Base-by-base conservation (phyloP, 345 rosid species). In the Fremontodendron californicum region DNA sequence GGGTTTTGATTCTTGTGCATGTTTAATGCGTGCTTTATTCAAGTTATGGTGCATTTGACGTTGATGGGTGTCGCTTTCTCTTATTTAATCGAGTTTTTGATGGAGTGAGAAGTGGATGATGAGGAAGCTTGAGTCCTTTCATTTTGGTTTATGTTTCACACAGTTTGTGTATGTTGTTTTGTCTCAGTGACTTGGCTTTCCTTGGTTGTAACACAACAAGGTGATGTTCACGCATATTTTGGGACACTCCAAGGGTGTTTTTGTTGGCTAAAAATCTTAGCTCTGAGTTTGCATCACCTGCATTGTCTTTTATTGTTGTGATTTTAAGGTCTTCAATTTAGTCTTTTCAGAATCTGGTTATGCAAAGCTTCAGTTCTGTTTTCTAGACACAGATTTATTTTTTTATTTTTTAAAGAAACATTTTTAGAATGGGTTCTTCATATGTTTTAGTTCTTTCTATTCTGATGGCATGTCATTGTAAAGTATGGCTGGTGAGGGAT, bases 131-230 rank as follows among this genome's bases (percentile, higher is more conserved):
- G 80, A 72, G 68, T 52, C 74, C 55, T 77, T 67, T 60, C 37
- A 9, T 60, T 55, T 70, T 81, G 73, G 71, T 43, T 77, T 58
- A 51, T 40, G 46, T 15, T 61, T 48, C 64, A 71, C 73, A 74
- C 81, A 75, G 76, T 82, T 81, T 51, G 83, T 88, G 91, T 86
- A 81, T 85, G 88, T 77, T 83, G 78, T 83, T 73, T 86, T 83
- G 91, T 82, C 88, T 77, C n/a, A n/a, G n/a, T n/a, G n/a, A n/a
- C n/a, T n/a, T n/a, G n/a, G n/a, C n/a, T n/a, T n/a, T n/a, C n/a
- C n/a, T n/a, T n/a, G n/a, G n/a, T n/a, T n/a, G n/a, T n/a, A n/a
- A n/a, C n/a, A n/a, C n/a, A n/a, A n/a, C 86, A 18, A 52, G 70
- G 58, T 71, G 70, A 46, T 82, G 75, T 77, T 49, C 48, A 35